A percentile compares a stretch with the other conserved stretches of the same genome.
Evolutionary conservation across 1,284 basidiomycete species (phyloP).

Genomic region (Cryptococcus neoformans): DNA sequence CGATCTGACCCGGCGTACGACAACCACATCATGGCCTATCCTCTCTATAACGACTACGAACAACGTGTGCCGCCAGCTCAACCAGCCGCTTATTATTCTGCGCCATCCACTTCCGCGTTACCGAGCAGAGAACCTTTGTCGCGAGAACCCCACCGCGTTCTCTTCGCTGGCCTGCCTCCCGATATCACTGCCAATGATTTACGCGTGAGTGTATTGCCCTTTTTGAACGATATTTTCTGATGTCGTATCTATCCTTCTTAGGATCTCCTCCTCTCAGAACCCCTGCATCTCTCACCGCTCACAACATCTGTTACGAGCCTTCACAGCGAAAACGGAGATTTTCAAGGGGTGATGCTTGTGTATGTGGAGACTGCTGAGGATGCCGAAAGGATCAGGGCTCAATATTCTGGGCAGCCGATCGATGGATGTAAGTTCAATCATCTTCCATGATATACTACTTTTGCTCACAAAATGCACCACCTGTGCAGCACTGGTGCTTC

Average conservation of each 20-base stretch:
- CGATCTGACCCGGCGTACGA: no score
- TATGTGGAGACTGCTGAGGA: conserved; percentile 29
- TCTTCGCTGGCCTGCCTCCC: conserved; percentile 39
- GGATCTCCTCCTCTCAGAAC: conserved; percentile 34
- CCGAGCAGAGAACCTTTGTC: neutral
- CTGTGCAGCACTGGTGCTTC: conserved; percentile 27
- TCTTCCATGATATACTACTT: no score
- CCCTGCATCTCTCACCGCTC: conserved; percentile 22
- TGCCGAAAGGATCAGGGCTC: conserved; percentile 34
- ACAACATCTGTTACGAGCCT: conserved; percentile 28
- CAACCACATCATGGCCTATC: no score
- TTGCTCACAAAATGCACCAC: no score
- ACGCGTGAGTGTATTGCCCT: conserved; percentile 20
- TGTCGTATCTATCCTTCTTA: neutral
- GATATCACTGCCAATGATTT: conserved; percentile 39
- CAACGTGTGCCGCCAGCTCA: no score
- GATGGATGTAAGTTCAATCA: conserved; percentile 33
- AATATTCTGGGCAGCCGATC: conserved; percentile 39
- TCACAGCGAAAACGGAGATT: conserved; percentile 20
- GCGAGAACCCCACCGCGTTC: conserved; percentile 20
- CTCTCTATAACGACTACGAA: no score
- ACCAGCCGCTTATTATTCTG: no score
- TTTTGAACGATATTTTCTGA: neutral
- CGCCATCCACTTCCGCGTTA: neutral
- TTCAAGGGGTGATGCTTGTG: conserved; percentile 35